These are phyloP conservation scores for Daldinia loculata DNA, from an alignment of 495 filamentous ascomycete genomes.

Conservation along the genomic window DNA sequence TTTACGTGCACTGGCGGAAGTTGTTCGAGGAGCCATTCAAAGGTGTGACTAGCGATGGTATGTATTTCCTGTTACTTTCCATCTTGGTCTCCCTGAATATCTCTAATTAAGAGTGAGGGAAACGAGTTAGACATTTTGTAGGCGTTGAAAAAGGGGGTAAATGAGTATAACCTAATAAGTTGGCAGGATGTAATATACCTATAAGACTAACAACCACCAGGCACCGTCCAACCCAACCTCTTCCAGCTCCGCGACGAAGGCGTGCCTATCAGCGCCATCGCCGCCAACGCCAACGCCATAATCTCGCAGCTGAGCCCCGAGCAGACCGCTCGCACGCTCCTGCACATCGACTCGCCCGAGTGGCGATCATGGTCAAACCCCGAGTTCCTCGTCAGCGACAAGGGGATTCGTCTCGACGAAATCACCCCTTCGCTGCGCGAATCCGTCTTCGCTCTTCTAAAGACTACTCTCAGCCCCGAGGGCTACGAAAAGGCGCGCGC, in stretches of 20 bases:
- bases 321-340: constrained; percentile 58
- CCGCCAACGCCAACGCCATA: constrained; percentile 56
- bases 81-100: background rate
- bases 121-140: background rate
- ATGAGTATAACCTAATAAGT: background rate
- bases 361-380: constrained; percentile 82
- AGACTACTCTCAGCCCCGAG: constrained; percentile 67
- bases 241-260: constrained; percentile 70
- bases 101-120: background rate
- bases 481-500: constrained; percentile 75
- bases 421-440: constrained; percentile 52
- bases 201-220: constrained; percentile 42
- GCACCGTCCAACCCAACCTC: constrained; percentile 62
- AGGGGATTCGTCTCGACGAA: constrained; percentile 73
- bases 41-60: constrained; percentile 75
- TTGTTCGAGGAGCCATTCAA: constrained; percentile 73
- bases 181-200: background rate
- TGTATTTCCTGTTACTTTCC: constrained; percentile 4
- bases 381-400: constrained; percentile 69
- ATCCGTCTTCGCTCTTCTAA: constrained; percentile 62
- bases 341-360: constrained; percentile 74
- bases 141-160: background rate
- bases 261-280: constrained; percentile 65
- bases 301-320: constrained; percentile 54
- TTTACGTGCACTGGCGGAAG: constrained; percentile 73